Evolutionary conservation across 108 stramenopile genomes (phyloP).

Genomic region (Cyclotella distinguenda): DNA sequence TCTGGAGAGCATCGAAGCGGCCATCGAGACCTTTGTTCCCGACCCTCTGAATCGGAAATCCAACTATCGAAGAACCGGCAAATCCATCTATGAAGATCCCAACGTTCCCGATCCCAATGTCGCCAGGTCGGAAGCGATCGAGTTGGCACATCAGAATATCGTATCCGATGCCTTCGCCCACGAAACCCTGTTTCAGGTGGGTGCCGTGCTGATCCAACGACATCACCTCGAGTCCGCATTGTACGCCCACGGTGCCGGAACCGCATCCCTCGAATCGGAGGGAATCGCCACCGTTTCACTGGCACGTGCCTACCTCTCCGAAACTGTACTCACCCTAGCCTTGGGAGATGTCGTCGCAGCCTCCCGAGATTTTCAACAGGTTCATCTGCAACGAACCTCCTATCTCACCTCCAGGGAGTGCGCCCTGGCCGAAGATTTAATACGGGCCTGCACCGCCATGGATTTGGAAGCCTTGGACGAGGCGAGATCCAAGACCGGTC

Average conservation of each 20-base stretch:
- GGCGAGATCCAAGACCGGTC: conserved; percentile 53
- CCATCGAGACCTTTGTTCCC: conserved; percentile 74
- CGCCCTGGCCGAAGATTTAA: conserved; percentile 86
- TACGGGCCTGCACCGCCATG: conserved; percentile 71
- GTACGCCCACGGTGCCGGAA: conserved; percentile 78
- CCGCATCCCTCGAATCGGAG: conserved; percentile 61
- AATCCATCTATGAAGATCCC: conserved; percentile 49
- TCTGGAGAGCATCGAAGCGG: conserved; percentile 66
- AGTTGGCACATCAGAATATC: conserved; percentile 61
- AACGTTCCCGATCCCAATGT: conserved; percentile 37
- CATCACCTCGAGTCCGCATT: conserved; percentile 76
- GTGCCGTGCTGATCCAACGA: conserved; percentile 44
- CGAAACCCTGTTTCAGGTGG: conserved; percentile 65
- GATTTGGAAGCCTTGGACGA: conserved; percentile 76
- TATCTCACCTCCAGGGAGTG: conserved; percentile 84
- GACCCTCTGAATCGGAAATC: conserved; percentile 75
- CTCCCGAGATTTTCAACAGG: conserved; percentile 67
- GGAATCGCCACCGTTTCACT: conserved; percentile 74
- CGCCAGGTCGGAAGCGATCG: conserved; percentile 31
- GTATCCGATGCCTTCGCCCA: conserved; percentile 71
- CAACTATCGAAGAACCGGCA: conserved; percentile 80
- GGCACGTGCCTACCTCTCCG: conserved; percentile 61
- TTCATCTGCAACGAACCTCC: conserved; percentile 76
- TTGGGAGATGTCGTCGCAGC: conserved; percentile 86
- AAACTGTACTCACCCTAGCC: conserved; percentile 72